Base-by-base conservation (phyloP, 177 flowering plant species). In the Vitis hybrid region DNA sequence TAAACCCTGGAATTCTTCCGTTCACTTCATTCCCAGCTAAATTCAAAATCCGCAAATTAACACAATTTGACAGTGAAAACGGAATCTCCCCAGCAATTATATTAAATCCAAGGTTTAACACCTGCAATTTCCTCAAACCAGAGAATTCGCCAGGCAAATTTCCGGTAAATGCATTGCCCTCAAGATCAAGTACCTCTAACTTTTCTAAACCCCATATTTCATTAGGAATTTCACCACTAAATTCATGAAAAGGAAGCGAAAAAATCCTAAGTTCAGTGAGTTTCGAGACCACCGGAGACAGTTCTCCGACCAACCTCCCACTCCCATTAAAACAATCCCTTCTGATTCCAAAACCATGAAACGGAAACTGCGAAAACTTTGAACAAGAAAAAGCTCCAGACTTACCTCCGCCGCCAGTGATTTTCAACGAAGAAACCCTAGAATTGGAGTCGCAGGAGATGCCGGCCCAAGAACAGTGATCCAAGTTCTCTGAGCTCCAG, bases 111-210 rank as follows among this genome's bases (percentile, higher is more conserved):
- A 91, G 79, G 73, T 88, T 85, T 71, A 89, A 74, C 64, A 89
- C 86, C 63, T 81, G 73, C 73, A 90, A 77, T 18, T 67, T 81
- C 64, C 75, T 82, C 80, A 90, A 81, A 5, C 85, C 82, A 3
- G 71, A 32, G 63, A 89, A 71, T 18, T 59, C 70, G 30, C 17
- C 2, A 1, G 90, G 85, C 71, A 92, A 75, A 49, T 65, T 68
- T 13, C 92, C 97, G 14, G 52, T 45, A n/a, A 90, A 64, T 57
- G 60, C 71, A 74, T 91, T 92, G 64, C 92, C 92, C 57, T 87
- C 91, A 40, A 92, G 87, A 80, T 89, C 90, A 72, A 93, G 84
- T 62, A 88, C 87, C 70, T 84, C 80, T 48, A 92, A 70, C 32
- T 77, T 76, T 68, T 76, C 60, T 52, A 92, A 66, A 15, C 78